Evolutionary conservation across 108 stramenopile genomes (phyloP).

Genomic region (Skeletonema marinoi): DNA sequence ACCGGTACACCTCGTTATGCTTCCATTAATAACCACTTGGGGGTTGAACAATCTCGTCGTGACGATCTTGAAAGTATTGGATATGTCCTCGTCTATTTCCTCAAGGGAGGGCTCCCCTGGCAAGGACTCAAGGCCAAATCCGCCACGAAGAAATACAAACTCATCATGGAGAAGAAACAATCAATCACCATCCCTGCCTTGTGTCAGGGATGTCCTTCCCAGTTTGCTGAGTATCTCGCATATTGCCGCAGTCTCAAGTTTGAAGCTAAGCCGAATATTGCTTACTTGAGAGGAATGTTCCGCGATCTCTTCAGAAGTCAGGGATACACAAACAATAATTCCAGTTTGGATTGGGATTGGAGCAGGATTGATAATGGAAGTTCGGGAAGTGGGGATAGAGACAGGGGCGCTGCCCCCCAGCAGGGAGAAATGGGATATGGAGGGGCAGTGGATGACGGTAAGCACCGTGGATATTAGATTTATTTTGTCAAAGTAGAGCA

Average conservation of each 20-base stretch:
- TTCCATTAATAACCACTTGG: constrained; percentile 98
- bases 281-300: constrained; percentile 96
- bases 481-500: background rate
- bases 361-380: constrained; percentile 74
- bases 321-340: constrained; percentile 92
- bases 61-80: constrained; percentile 98
- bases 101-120: constrained; percentile 98
- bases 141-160: constrained; percentile 94
- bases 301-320: constrained; percentile 93
- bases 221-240: constrained; percentile 98
- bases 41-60: constrained; percentile 96
- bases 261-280: constrained; percentile 99
- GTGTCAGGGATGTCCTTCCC: constrained; percentile 95
- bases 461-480: constrained; percentile 5
- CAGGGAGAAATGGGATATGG: constrained; percentile 37
- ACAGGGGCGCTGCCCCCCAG: constrained; percentile 8
- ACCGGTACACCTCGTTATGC: constrained; percentile 97
- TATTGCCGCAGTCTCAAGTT: constrained; percentile 98
- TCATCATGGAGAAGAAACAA: constrained; percentile 96
- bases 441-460: constrained; percentile 21
- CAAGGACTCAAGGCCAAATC: constrained; percentile 97
- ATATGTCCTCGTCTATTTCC: constrained; percentile 97
- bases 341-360: constrained; percentile 92
- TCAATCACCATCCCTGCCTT: constrained; percentile 90
- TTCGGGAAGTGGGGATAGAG: constrained; percentile 36